Conservation (phyloP, 78 protist genomes). For the Planoprotostelium fungivorum region DNA sequence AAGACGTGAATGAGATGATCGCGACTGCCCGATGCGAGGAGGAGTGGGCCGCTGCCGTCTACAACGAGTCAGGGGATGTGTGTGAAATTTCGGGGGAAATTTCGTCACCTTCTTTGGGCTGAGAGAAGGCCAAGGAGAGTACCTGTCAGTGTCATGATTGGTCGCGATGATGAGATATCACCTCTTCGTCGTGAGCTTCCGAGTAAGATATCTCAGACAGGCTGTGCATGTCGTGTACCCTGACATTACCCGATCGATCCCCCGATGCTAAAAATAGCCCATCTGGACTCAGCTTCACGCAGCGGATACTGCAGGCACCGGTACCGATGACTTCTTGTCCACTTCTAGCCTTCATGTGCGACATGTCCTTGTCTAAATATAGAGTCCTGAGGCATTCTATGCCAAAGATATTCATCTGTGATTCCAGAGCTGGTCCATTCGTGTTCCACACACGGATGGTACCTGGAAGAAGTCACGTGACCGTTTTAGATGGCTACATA, state of each 20-base stretch:
- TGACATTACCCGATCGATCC: constrained; percentile 3
- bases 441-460: neutral
- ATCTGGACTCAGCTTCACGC: neutral
- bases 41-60: neutral
- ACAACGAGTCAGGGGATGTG: too few relatives aligned
- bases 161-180: too few relatives aligned
- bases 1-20: neutral
- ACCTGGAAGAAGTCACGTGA: neutral
- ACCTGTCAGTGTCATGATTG: too few relatives aligned
- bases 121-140: too few relatives aligned
- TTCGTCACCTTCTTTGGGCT: too few relatives aligned
- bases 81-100: too few relatives aligned
- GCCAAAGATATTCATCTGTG: neutral
- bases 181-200: constrained; percentile 6
- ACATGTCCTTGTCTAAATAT: neutral
- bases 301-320: neutral
- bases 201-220: neutral
- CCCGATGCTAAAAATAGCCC: neutral
- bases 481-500: too few relatives aligned
- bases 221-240: constrained; percentile 2
- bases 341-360: neutral
- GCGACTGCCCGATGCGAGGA: constrained; percentile 2
- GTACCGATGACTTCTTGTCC: neutral
- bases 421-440: neutral
- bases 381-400: neutral